phyloP scores from a whole-genome alignment of 176 grass and related monocot genomes.

The Hyparrhenia diplandra region DNA sequence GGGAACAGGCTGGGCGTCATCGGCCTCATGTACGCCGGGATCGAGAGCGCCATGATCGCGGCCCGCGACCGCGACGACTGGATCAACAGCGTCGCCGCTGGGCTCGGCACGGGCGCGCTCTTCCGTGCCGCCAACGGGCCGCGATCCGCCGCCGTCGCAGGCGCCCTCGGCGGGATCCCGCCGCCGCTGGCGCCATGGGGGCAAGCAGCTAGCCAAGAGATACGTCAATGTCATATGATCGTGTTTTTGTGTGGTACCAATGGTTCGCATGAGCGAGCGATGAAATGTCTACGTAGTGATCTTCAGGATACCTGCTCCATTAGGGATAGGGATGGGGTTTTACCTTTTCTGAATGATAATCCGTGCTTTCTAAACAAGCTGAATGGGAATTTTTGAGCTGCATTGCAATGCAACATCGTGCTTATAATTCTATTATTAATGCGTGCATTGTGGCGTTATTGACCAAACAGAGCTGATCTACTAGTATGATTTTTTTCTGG shows the following conservation, averaged over 20 bases:
- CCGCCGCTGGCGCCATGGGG: slow-evolving; percentile 48
- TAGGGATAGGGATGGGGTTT: neutral
- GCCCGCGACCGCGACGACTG: slow-evolving; percentile 77
- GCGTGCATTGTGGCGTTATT: neutral
- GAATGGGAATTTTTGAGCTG: slow-evolving; percentile 8
- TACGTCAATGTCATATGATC: slow-evolving; percentile 64
- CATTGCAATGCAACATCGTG: slow-evolving; percentile 21
- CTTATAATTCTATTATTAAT: neutral
- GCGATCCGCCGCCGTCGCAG: slow-evolving; percentile 74
- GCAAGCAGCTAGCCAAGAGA: slow-evolving; percentile 78
- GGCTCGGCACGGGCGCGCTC: slow-evolving; percentile 73
- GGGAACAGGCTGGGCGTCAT: slow-evolving; percentile 77
- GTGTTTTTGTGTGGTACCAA: neutral
- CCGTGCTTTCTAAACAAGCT: neutral
- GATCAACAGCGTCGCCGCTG: slow-evolving; percentile 80
- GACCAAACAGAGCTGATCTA: neutral
- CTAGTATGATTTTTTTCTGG: neutral
- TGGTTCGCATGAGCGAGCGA: slow-evolving; percentile 8
- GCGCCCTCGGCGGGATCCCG: slow-evolving; percentile 73
- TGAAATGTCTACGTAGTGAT: neutral
- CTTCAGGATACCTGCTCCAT: neutral
- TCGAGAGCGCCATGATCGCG: slow-evolving; percentile 86
- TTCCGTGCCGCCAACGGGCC: slow-evolving; percentile 76
- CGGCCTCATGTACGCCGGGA: slow-evolving; percentile 86
- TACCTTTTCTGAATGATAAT: slow-evolving; percentile 12